Evolutionary conservation across 1,284 basidiomycete genomes (phyloP), one percentile per base, ranked within the genome.

Genomic region (Cutaneotrichosporon cavernicola): DNA sequence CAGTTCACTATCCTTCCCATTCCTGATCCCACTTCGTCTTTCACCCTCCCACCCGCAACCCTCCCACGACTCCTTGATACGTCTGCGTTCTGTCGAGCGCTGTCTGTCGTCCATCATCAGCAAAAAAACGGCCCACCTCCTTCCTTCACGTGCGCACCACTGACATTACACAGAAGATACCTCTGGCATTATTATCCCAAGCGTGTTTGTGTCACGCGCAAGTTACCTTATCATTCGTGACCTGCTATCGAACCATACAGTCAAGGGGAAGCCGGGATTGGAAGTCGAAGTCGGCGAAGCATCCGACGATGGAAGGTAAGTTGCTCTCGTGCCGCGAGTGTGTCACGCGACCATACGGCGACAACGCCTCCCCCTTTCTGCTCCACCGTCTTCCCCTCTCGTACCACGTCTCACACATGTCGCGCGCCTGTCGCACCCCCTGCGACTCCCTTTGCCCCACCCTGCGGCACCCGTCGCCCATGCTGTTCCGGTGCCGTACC

Each of bases 131-230:
- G 2, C 43, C 43, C 8, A 18, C 8, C 31, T 22, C 30, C 30
- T 18, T 31, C 18, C 31, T 11, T 32, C 30, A 10, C 18, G 22
- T 26, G 8, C 50, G 26, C 30, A 26, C 34, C 22, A 40, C 43
- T 46, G 43, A 46, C 43, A 56, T 34, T 22, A 4, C 22, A 14
- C 71, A 75, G 81, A 81, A 56, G 81, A 83, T 60, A 83, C 83
- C 8, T 70, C 71, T 6, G 75, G 76, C 60, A 79, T 84, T 46
- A 67, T 66, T 21, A 83, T 84, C 40, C 82, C 82, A 0, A 79
- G 77, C 22, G 75, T 81, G 5, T 84, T 83, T 63, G 79, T 84
- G 36, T 80, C 78, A 6, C 72, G 81, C 13, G 76, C 79, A 0
- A 76, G 76, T 26, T 84, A 80, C 65, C 70, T 82, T 30, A 62